Evolutionary conservation across 169 alveolate species (phyloP).

Genomic region (Cystoisospora suis): DNA sequence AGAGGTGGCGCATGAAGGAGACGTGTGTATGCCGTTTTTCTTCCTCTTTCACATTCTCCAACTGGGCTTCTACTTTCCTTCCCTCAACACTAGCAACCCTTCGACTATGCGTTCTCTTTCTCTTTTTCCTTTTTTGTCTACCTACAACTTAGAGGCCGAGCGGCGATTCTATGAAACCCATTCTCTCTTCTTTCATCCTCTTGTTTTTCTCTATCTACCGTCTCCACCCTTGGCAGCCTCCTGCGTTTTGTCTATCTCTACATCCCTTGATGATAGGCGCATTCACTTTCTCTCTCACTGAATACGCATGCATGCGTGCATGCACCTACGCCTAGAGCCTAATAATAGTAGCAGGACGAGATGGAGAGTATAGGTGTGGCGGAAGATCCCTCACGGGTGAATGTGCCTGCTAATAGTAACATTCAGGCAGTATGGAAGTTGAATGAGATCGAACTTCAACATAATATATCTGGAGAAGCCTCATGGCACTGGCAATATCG

Average conservation of each 20-base stretch:
- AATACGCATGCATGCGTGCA: too few species aligned
- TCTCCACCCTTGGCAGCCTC: neutral
- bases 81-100: neutral
- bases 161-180: neutral
- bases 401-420: slow-evolving; percentile 26
- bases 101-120: neutral
- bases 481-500: slow-evolving; percentile 80
- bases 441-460: slow-evolving; percentile 78
- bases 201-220: neutral
- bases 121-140: neutral
- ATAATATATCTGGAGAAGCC: slow-evolving; percentile 74
- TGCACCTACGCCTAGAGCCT: too few species aligned
- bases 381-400: neutral
- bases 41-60: neutral
- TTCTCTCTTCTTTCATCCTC: neutral
- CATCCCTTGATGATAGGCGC: too few species aligned
- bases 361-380: too few species aligned
- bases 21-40: neutral
- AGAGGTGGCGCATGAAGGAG: neutral
- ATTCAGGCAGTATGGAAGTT: slow-evolving; percentile 55
- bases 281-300: too few species aligned
- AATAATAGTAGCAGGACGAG: too few species aligned
- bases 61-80: neutral
- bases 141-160: neutral
- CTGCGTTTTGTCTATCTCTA: neutral